Base-by-base conservation (phyloP, 2,329 filamentous ascomycete genomes). In the Acephala macrosclerotiorum region DNA sequence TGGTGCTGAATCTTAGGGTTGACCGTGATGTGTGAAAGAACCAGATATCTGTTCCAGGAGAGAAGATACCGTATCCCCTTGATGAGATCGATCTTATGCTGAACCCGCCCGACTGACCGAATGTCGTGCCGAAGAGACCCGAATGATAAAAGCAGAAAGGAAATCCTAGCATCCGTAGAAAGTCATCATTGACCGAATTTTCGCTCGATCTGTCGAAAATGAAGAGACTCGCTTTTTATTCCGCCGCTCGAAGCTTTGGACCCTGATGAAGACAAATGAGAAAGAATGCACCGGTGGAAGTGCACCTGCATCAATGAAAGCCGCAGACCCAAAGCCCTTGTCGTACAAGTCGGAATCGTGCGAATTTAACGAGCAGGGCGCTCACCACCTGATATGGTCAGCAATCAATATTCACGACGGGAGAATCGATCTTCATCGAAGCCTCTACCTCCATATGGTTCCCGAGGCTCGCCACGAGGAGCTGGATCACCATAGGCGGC, bases 401-500 rank as follows among this genome's bases (percentile, higher is more conserved):
- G 76, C 75, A 72, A 75, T 77, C 70, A 77, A 74, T 73, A 75
- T 70, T 74, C 72, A 71, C 75, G 75, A 73, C 72, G 72, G 69
- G 68, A 72, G 55, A 70, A 71, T 74, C 72, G 73, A 47, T 76
- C 75, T 69, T 77, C 74, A 72, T 75, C 74, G 73, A 75, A 74
- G 69, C 72, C 64, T 76, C 75, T 77, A 79, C 80, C 77, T 77
- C 77, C 77, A 68, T 82, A 82, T 73, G 79, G 76, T 69, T 82
- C 80, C 69, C 80, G 77, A 66, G 75, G 74, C 20, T 82, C 80
- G 70, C 74, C 77, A 73, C 80, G 80, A 73, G 80, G 75, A 70
- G 75, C 79, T 71, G 79, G 65, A 69, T 82, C 80, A 71, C 76
- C 78, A 72, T 81, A 82, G 70, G 78, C 77, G 59, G 79, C 72